These are phyloP conservation scores for Albugo candida DNA, from an alignment of 352 stramenopile genomes.

Conservation along the genomic window DNA sequence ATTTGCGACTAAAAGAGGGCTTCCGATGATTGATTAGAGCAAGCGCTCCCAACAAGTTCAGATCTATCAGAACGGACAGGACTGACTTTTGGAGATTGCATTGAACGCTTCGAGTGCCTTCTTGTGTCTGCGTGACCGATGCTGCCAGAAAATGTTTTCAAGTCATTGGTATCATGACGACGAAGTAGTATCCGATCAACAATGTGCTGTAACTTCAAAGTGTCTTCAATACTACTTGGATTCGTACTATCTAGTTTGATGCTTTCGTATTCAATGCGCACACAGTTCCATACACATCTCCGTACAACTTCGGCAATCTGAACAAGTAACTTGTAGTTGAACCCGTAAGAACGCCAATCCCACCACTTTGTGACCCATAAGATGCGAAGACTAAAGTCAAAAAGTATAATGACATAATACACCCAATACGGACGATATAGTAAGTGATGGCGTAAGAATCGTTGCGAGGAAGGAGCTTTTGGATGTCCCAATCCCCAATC, in stretches of 20 bases:
- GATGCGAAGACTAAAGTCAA: conserved; percentile 88
- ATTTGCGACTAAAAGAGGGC: no score
- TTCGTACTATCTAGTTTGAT: conserved; percentile 39
- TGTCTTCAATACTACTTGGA: no score
- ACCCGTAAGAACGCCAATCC: conserved; percentile 48
- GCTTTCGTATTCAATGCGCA: conserved; percentile 86
- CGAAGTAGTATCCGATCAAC: no score
- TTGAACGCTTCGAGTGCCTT: no score
- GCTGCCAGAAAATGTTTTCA: no score
- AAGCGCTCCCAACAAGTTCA: no score
- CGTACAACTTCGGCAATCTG: conserved; percentile 85
- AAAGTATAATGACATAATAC: conserved; percentile 85
- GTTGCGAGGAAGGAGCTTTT: conserved; percentile 16
- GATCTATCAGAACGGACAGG: no score
- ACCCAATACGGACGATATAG: conserved; percentile 30
- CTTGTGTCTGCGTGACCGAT: no score
- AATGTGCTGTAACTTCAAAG: no score
- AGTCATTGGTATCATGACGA: no score
- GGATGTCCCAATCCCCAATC: conserved; percentile 87
- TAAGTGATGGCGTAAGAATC: conserved; percentile 45
- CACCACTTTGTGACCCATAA: conserved; percentile 88
- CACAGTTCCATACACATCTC: conserved; percentile 84
- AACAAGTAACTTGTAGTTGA: conserved; percentile 63
- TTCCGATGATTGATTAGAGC: no score
- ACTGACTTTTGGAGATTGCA: no score